These are phyloP conservation scores for Venturiaceae sp. DNA, from an alignment of 2,329 filamentous ascomycete species.

Conservation along the genomic window DNA sequence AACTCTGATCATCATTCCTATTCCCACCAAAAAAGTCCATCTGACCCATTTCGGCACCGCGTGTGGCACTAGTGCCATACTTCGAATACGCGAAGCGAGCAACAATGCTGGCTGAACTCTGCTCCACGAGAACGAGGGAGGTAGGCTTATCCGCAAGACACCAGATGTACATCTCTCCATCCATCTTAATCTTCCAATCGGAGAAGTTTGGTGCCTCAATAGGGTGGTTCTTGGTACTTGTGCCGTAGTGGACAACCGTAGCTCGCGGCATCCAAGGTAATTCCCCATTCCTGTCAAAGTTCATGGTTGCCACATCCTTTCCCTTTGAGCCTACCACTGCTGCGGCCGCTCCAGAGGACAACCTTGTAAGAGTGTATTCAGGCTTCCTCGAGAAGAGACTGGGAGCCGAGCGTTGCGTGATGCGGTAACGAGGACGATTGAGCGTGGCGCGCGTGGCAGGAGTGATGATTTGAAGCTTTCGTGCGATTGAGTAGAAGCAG, in stretches of 20 bases:
- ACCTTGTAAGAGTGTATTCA: conserved; percentile 2
- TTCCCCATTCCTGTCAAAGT: conserved; percentile 2
- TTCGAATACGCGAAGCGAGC: conserved; percentile 8
- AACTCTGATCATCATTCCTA: neutral
- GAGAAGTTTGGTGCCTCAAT: conserved; percentile 2
- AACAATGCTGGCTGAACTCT: neutral
- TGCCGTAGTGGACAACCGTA: neutral
- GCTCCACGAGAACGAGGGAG: neutral
- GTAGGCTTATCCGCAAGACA: neutral
- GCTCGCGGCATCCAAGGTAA: conserved; percentile 6
- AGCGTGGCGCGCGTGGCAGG: neutral
- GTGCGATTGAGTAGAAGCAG: conserved; percentile 3
- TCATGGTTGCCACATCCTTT: neutral
- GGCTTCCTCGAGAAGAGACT: conserved; percentile 5
- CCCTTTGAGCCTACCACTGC: neutral
- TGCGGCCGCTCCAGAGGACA: neutral
- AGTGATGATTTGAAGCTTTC: conserved; percentile 4
- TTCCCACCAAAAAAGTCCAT: conserved; percentile 1
- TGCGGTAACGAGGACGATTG: neutral
- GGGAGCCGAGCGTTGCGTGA: neutral
- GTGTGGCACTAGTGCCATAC: neutral
- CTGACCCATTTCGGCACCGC: conserved; percentile 6
- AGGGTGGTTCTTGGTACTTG: neutral
- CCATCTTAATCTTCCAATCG: conserved; percentile 1
- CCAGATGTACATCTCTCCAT: neutral